Conservation (phyloP, 192 early-diverging fungal species). For the Linnemannia exigua region DNA sequence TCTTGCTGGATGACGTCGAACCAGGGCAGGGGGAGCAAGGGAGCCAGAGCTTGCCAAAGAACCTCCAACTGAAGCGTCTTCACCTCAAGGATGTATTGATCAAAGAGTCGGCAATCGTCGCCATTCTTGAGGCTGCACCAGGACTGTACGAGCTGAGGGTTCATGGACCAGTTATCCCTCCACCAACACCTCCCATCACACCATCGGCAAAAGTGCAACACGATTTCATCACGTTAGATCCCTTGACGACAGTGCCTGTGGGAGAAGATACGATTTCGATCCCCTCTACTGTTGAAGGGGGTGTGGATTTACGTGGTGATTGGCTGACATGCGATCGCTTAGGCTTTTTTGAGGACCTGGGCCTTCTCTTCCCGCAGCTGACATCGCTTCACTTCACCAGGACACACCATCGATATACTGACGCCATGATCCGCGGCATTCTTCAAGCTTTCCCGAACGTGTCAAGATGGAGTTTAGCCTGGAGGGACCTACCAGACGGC, state of each 20-base stretch:
- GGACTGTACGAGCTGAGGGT: slow-evolving; percentile 22
- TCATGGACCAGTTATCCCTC: slow-evolving; percentile 3
- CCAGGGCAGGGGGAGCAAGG: not conserved
- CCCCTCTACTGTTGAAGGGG: not conserved
- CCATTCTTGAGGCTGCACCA: slow-evolving; percentile 23
- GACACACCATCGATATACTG: not conserved
- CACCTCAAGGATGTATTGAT: slow-evolving; percentile 20
- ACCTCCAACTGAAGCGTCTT: not conserved
- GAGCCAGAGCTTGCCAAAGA: not conserved
- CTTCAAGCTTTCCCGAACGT: slow-evolving; percentile 19
- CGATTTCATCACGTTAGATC: not conserved
- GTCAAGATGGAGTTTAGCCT: slow-evolving; percentile 7
- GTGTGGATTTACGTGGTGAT: not conserved
- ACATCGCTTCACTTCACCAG: slow-evolving; percentile 18
- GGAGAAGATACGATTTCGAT: not conserved
- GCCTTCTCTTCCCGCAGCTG: slow-evolving; percentile 15
- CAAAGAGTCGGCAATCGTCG: slow-evolving; percentile 1
- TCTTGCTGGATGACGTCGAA: not conserved
- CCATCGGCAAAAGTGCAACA: not conserved
- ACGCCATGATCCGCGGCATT: slow-evolving; percentile 6
- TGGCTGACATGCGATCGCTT: slow-evolving; percentile 15
- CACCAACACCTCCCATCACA: not conserved
- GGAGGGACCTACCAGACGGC: slow-evolving; percentile 17
- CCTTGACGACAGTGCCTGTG: not conserved
- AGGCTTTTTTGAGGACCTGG: slow-evolving; percentile 20